Conservation (phyloP, 2,329 filamentous ascomycete genomes). For the Cyanodermella asteris region DNA sequence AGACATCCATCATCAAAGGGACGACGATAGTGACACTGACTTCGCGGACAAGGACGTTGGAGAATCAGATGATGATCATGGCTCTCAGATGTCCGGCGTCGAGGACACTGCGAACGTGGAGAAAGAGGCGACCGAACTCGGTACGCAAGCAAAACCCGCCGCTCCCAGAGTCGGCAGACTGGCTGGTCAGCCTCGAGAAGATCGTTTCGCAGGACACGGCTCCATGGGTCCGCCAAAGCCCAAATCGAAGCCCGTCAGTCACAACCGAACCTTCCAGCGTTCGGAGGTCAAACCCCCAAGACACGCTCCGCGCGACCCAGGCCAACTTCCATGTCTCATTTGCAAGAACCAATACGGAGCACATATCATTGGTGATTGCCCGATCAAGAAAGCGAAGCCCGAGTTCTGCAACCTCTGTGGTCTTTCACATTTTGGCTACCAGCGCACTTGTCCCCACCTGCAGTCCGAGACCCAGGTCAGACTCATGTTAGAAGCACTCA, state of each 20-base stretch:
- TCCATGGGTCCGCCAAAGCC: slow-evolving; percentile 1
- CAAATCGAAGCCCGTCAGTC: slow-evolving; percentile 4
- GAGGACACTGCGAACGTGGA: slow-evolving; percentile 1
- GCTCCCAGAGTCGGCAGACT: slow-evolving; percentile 1
- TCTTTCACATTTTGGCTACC: slow-evolving; percentile 35
- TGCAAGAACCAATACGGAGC: slow-evolving; percentile 31
- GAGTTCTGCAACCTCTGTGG: slow-evolving; percentile 45
- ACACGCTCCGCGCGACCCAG: background rate
- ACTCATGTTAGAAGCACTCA: slow-evolving; percentile 40
- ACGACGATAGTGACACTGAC: slow-evolving; percentile 23
- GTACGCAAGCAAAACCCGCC: slow-evolving; percentile 2
- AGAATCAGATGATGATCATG: slow-evolving; percentile 7
- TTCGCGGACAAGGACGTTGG: slow-evolving; percentile 19
- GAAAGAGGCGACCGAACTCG: slow-evolving; percentile 1
- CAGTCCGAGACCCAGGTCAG: slow-evolving; percentile 39
- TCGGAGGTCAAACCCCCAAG: background rate
- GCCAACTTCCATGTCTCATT: slow-evolving; percentile 23
- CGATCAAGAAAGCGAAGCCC: slow-evolving; percentile 34
- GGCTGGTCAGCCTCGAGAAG: background rate
- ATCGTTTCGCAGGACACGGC: slow-evolving; percentile 1
- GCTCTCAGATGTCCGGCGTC: too few species aligned
- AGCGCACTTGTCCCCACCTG: slow-evolving; percentile 38
- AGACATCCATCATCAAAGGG: slow-evolving; percentile 6
- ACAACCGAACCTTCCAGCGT: slow-evolving; percentile 4
- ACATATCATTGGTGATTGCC: slow-evolving; percentile 42